Evolutionary conservation across 2,329 filamentous ascomycete species (phyloP), one percentile per base, ranked within the genome.

Genomic region (Westerdykella aurantiaca): DNA sequence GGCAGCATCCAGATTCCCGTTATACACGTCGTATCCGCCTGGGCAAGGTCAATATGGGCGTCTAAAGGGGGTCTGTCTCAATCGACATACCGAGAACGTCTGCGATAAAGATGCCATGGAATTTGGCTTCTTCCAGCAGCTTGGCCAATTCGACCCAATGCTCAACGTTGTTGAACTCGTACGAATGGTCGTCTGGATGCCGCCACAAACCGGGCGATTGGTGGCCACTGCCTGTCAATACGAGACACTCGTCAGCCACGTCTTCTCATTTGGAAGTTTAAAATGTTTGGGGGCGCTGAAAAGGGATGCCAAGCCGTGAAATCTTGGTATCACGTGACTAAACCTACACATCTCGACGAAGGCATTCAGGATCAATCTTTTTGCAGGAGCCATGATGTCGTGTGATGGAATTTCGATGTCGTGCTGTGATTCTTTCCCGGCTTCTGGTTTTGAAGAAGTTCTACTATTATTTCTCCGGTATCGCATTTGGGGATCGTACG

Each of bases 111-210:
- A 70, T 65, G 12, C 64, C 66, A 46, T 69, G 66, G 31, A 69
- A 64, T 16, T 67, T 61, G 6, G 63, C 67, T 16, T 59, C 57
- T 42, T 70, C 67, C 1, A 70, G 58, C 38, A 67, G 45, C 43
- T 67, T 58, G 6, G 67, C 68, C 12, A 69, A 55, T 23, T 63
- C 51, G 16, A 64, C 61, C 68, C 67, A 70, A 34, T 67, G 63
- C 10, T 64, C 45, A 22, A 65, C 47, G 45, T 61, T 49, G 47
- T 61, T 56, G 51, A 85, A 86, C 14, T 76, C 66, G 51, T 74
- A 73, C 1, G 81, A 84, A 50, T 78, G 69, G 50, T 86, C 82
- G 13, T 79, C 70, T 1, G 82, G 83, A 52, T 86, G 82, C 31
- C 75, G 72, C 82, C 81, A 82, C 4, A 81, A 68, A 1, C 78